A percentile compares a stretch with the other conserved stretches of the same genome.
phyloP scores from a whole-genome alignment of 768 basidiomycete genomes.

The Porphyrellus cyaneotinctus region DNA sequence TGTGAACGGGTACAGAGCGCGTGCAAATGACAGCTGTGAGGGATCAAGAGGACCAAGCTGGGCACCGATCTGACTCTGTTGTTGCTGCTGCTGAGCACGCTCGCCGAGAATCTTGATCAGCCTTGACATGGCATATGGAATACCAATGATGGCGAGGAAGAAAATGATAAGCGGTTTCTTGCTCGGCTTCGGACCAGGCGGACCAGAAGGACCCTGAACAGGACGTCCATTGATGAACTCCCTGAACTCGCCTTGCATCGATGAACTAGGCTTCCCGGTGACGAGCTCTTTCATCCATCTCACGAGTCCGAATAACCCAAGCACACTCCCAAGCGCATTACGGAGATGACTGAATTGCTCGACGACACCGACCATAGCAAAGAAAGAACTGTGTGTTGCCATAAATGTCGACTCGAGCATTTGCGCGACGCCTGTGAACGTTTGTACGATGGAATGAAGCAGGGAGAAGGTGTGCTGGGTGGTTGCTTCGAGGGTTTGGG shows the following conservation, averaged over 20 bases:
- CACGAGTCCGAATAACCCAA: constrained; percentile 87
- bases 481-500: constrained; percentile 82
- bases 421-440: constrained; percentile 91
- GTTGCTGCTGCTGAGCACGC: constrained; percentile 49
- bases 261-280: constrained; percentile 41
- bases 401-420: constrained; percentile 98
- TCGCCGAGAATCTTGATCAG: constrained; percentile 75
- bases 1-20: constrained; percentile 75
- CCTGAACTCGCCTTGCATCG: constrained; percentile 63
- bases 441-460: constrained; percentile 91
- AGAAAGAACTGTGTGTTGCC: constrained; percentile 94
- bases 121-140: constrained; percentile 91
- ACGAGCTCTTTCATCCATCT: constrained; percentile 76
- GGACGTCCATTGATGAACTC: constrained; percentile 69
- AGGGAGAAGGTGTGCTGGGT: constrained; percentile 93
- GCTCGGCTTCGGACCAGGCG: constrained; percentile 55
- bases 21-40: constrained; percentile 74
- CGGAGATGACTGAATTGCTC: constrained; percentile 92
- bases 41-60: constrained; percentile 66
- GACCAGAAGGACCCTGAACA: constrained; percentile 43
- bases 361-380: constrained; percentile 93
- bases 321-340: constrained; percentile 88
- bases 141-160: constrained; percentile 86
- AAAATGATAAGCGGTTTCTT: constrained; percentile 92
- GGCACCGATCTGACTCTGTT: constrained; percentile 35